Evolutionary conservation across 225 moss, liverwort and hornwort genomes (phyloP), one percentile per base, ranked within the genome.

Genomic region (Pseudoscleropodium purum): DNA sequence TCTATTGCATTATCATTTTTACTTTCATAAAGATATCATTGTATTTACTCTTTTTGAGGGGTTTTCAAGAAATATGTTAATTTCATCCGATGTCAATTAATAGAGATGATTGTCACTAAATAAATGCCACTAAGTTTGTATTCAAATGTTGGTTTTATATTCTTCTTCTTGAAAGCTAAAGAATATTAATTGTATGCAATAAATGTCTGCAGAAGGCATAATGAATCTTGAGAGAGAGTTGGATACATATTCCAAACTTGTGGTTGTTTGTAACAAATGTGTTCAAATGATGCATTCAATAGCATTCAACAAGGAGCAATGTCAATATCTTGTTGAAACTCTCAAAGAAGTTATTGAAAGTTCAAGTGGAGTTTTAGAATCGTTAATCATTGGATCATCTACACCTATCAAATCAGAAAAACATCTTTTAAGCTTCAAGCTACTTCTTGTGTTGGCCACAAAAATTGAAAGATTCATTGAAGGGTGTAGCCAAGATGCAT

Each of bases 111-210:
- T 27, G 21, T 27, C 16, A 15, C 43, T 10, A 27, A 16, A 5
- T 29, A 3, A 17, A 45, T 29, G 10, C 17, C 2, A 17, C 16
- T 15, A 8, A 0, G 0, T 43, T 2, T 3, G 5, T 43, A 27
- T 16, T 27, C 9, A 73, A 43, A 9, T 43, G 5, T 26, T 25
- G 14, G 1, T 73, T 27, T 27, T 16, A 15, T 52, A 56, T 56
- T 16, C 33, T 33, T 47, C 9, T 18, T 73, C 27, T 43, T 31
- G 19, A 33, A 5, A 33, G 14, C 4, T 34, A 8, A 34, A 34
- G 13, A 52, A 9, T 5, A 54, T 12, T 36, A 54, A 34, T 3
- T 30, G 18, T 12, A 4, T 76, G 0, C 7, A 76, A 30, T 36
- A 15, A 24, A 36, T 78, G 12, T 37, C 0, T 54, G 36, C 15